Percentiles rank a stretch among this genome's conserved stretches.
These are phyloP conservation scores for Candida bentonensis DNA, from an alignment of 805 yeast genomes.

Conservation along the genomic window DNA sequence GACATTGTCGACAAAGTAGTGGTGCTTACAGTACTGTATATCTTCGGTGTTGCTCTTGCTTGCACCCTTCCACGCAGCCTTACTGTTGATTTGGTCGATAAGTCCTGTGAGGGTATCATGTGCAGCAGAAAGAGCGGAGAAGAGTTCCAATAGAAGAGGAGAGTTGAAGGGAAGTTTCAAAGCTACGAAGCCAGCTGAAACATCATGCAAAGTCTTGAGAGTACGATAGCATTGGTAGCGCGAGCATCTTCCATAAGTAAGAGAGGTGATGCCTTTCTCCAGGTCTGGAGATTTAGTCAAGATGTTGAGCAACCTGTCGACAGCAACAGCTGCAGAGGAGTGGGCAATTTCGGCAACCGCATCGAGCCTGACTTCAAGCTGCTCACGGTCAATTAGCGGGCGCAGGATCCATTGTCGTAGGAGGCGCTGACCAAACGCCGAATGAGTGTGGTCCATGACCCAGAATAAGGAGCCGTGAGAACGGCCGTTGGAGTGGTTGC, in stretches of 20 bases:
- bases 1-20: constrained; percentile 14
- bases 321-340: background rate
- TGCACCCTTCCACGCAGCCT: constrained; percentile 15
- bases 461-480: constrained; percentile 61
- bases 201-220: constrained; percentile 30
- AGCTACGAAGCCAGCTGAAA: constrained; percentile 10
- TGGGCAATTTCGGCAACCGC: constrained; percentile 39
- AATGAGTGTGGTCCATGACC: constrained; percentile 68
- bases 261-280: constrained; percentile 10
- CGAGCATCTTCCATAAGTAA: constrained; percentile 45
- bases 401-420: constrained; percentile 58
- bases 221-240: constrained; percentile 47
- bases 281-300: constrained; percentile 8
- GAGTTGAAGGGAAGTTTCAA: constrained; percentile 17
- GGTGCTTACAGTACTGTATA: background rate
- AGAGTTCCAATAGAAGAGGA: constrained; percentile 24
- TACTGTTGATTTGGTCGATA: constrained; percentile 12
- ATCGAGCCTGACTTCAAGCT: constrained; percentile 46
- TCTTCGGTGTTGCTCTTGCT: constrained; percentile 4
- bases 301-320: background rate
- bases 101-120: constrained; percentile 18
- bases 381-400: constrained; percentile 46
- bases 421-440: constrained; percentile 59
- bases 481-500: constrained; percentile 39
- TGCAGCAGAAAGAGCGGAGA: constrained; percentile 26